Evolutionary conservation across 805 yeast species (phyloP).

Genomic region (Wickerhamomyces pijperi): DNA sequence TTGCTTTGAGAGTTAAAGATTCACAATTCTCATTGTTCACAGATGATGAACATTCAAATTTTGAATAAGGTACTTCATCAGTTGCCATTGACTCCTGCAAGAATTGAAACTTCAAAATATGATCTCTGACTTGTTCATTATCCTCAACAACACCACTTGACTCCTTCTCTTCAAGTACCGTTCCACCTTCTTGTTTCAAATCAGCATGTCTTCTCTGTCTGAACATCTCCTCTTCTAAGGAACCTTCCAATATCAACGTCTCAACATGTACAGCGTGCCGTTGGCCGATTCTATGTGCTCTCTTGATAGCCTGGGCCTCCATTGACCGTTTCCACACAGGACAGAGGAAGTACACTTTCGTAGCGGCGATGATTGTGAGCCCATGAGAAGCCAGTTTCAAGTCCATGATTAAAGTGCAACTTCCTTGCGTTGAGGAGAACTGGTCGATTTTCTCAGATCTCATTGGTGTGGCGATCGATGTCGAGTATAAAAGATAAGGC

Average conservation of each 20-base stretch:
- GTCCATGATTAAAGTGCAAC: slow-evolving; percentile 54
- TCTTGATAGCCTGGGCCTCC: slow-evolving; percentile 68
- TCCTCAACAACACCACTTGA: slow-evolving; percentile 36
- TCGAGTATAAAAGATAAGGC: slow-evolving; percentile 51
- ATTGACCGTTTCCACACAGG: slow-evolving; percentile 62
- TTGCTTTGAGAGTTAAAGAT: slow-evolving; percentile 1
- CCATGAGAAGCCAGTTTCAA: slow-evolving; percentile 60
- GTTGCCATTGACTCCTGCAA: slow-evolving; percentile 18
- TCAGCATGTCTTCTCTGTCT: slow-evolving; percentile 20
- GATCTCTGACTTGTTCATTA: slow-evolving; percentile 47
- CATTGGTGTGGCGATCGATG: slow-evolving; percentile 38
- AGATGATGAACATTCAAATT: slow-evolving; percentile 1
- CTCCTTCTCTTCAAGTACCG: slow-evolving; percentile 6
- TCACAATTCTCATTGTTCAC: slow-evolving; percentile 5
- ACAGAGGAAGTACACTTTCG: slow-evolving; percentile 57
- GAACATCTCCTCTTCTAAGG: slow-evolving; percentile 62
- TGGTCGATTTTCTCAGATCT: slow-evolving; percentile 41
- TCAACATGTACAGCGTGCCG: slow-evolving; percentile 54
- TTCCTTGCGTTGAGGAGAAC: slow-evolving; percentile 35
- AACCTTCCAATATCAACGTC: slow-evolving; percentile 48
- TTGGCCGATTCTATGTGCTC: slow-evolving; percentile 73
- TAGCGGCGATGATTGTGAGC: slow-evolving; percentile 54
- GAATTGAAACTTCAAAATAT: slow-evolving; percentile 39
- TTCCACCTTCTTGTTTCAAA: background rate
- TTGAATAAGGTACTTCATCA: slow-evolving; percentile 5